Evolutionary conservation across 495 filamentous ascomycete species (phyloP).

Genomic region (Talaromyces wortmannii): DNA sequence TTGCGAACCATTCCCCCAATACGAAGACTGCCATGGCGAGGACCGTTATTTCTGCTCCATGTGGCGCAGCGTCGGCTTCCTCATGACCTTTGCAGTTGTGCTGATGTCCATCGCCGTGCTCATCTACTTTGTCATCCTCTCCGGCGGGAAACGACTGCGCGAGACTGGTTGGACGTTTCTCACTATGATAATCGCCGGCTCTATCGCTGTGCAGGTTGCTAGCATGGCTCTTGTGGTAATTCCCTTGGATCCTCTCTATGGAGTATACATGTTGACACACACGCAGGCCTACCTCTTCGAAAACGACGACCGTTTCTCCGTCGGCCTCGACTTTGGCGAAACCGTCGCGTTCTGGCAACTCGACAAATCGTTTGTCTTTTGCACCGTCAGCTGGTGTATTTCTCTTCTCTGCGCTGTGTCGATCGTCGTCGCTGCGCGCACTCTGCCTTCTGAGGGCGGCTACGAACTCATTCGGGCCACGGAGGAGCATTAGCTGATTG

Average conservation of each 20-base stretch:
- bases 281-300: conserved; percentile 73
- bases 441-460: conserved; percentile 74
- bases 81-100: conserved; percentile 76
- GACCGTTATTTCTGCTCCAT: conserved; percentile 81
- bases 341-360: conserved; percentile 51
- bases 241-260: too few species aligned
- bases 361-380: conserved; percentile 70
- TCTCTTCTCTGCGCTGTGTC: conserved; percentile 53
- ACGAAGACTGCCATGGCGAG: conserved; percentile 60
- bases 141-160: conserved; percentile 69
- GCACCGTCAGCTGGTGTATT: conserved; percentile 65
- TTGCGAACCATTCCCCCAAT: conserved; percentile 53
- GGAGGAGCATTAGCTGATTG: background rate
- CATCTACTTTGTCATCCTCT: conserved; percentile 64
- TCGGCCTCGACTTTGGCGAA: conserved; percentile 34
- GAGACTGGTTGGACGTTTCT: conserved; percentile 74
- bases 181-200: conserved; percentile 52
- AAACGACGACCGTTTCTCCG: conserved; percentile 76
- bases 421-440: conserved; percentile 54
- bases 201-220: conserved; percentile 55
- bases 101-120: conserved; percentile 69
- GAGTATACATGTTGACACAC: background rate
- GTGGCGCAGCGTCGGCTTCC: conserved; percentile 82
- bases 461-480: conserved; percentile 65
- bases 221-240: conserved; percentile 76